Evolutionary conservation across 192 early-diverging fungal species (phyloP), one percentile per base, ranked within the genome.

Genomic region (Piromyces sp.): DNA sequence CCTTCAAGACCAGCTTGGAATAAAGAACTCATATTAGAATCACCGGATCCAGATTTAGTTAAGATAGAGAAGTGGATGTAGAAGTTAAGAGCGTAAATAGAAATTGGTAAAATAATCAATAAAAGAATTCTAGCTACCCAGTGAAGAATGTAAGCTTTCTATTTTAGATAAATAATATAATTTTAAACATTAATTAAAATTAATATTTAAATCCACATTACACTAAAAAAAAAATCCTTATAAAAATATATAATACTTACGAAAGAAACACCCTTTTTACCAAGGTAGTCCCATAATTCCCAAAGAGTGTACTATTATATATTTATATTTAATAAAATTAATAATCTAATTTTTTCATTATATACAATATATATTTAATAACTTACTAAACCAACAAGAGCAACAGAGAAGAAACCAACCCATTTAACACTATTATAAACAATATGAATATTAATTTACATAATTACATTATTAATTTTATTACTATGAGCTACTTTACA

Each of bases 1-100:
- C 98, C 98, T 42, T 89, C 81, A 29, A 99, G 86, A 30, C 89
- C 86, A n/a, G 96, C 95, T 85, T 99, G 98, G 88, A 99, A 99
- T n/a, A 97, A 87, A 11, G 95, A 95, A 84, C 94, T 93, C 98
- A 99, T 99, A 79, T 93, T 91, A 26, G 93, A 93, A 86, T 97
- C 95, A 11, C 97, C 96, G 6, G 92, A 86, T 0, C 98, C 98
- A 31, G 89, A 92, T 79, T 89, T 87, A 83, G 89, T 90, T 40
- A 99, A 87, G 30, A 99, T 90, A 37, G 90, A 85, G 88, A 99
- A 99, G 87, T 99, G 98, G 13, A 96, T 80, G 79, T 85, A 87
- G 84, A 99, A 99, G 33, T 91, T 89, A 29, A 93, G 81, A 79
- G 95, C 87, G 86, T 99, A 99, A 33, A 99, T 90, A 0, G 86